phyloP scores from a whole-genome alignment of 2,329 filamentous ascomycete genomes.

The Xylaria sp. region DNA sequence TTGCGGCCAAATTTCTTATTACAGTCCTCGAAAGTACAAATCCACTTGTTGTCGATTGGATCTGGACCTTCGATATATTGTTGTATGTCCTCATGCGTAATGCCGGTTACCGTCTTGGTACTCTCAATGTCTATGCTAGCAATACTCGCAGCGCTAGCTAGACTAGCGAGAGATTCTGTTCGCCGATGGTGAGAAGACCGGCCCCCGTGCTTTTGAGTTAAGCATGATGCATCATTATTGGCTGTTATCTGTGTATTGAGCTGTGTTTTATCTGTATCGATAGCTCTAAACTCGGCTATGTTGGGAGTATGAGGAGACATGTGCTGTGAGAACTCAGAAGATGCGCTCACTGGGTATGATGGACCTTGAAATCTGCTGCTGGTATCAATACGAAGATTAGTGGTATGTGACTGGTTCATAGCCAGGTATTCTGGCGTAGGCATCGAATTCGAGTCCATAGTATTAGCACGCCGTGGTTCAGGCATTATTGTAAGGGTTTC shows the following conservation, averaged over 20 bases:
- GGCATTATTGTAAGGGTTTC: conserved; percentile 57
- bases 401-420: conserved; percentile 49
- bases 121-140: conserved; percentile 68
- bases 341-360: conserved; percentile 47
- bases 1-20: conserved; percentile 93
- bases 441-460: conserved; percentile 58
- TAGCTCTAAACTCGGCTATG: conserved; percentile 50
- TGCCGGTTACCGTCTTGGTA: conserved; percentile 76
- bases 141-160: conserved; percentile 63
- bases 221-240: conserved; percentile 27
- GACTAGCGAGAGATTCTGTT: conserved; percentile 64
- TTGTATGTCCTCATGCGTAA: conserved; percentile 83
- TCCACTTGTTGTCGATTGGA: conserved; percentile 76
- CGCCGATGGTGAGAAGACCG: conserved; percentile 54
- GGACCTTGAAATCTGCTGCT: conserved; percentile 45
- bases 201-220: conserved; percentile 36
- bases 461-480: conserved; percentile 60
- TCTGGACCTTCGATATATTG: conserved; percentile 76
- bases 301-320: conserved; percentile 59
- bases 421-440: conserved; percentile 63
- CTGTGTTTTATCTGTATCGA: conserved; percentile 52
- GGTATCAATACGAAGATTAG: conserved; percentile 47
- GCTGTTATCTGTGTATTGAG: conserved; percentile 41
- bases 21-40: conserved; percentile 78
- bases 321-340: conserved; percentile 56